phyloP scores from a whole-genome alignment of 2,329 filamentous ascomycete genomes.

The Xylariaceae sp. region DNA sequence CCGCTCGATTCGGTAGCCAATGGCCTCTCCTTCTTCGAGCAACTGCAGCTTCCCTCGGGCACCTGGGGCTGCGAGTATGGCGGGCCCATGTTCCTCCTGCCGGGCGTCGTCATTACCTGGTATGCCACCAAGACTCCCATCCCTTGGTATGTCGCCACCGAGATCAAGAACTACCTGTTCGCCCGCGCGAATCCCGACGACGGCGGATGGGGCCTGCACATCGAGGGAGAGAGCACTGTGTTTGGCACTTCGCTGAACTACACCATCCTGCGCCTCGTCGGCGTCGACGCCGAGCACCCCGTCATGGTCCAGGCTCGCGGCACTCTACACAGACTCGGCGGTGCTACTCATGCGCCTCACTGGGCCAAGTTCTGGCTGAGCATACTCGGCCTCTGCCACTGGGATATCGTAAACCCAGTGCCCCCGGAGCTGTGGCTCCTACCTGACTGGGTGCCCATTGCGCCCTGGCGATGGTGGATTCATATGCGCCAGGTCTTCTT shows the following conservation, averaged over 20 bases:
- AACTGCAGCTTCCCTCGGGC: constrained; percentile 79
- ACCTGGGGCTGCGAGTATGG: constrained; percentile 98
- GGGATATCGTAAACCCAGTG: constrained; percentile 91
- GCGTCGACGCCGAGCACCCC: constrained; percentile 75
- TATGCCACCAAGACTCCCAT: constrained; percentile 86
- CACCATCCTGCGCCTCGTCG: constrained; percentile 68
- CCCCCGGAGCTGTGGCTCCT: constrained; percentile 91
- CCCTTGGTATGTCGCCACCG: constrained; percentile 68
- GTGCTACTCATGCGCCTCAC: constrained; percentile 75
- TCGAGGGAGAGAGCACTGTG: constrained; percentile 85
- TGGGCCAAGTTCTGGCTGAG: constrained; percentile 98
- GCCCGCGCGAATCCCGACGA: constrained; percentile 77
- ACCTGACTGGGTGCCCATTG: constrained; percentile 82
- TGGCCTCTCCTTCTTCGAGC: constrained; percentile 79
- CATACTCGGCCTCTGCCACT: constrained; percentile 72
- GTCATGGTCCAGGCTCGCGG: constrained; percentile 78
- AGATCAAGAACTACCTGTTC: constrained; percentile 89
- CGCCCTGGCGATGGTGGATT: constrained; percentile 96
- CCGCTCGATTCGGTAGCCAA: constrained; percentile 75
- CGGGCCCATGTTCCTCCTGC: constrained; percentile 91
- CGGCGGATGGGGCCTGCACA: constrained; percentile 96
- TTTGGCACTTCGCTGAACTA: constrained; percentile 92
- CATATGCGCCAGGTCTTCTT: constrained; percentile 96
- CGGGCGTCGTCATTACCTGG: constrained; percentile 77
- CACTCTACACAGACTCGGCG: constrained; percentile 76